Base-by-base conservation (phyloP, 345 rosid genomes). In the Salix suchowensis region DNA sequence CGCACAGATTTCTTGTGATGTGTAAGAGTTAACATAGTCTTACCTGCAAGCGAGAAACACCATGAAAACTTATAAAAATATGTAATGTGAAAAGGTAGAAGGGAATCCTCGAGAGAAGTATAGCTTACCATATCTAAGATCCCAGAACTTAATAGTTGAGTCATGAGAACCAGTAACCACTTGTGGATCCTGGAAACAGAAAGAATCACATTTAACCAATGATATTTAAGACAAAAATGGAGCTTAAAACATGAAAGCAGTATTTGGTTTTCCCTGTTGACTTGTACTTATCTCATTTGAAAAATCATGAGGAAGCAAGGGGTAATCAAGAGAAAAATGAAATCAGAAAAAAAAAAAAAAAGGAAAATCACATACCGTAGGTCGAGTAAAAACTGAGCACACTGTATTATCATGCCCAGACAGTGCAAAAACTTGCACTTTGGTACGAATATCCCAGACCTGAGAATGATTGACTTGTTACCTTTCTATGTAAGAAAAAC, bases 141-240 rank as follows among this genome's bases (percentile, higher is more conserved):
- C 99, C 99, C 97, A 92, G 82, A 92, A 96, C 87, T 94, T 96
- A 65, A 96, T 91, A 76, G 99, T 96, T 7, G 94, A 65, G 80
- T 96, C 99, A 82, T 96, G 98, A 26, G 99, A 92, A 78, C 99
- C 99, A 21, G 99, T 94, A 70, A 96, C 97, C 72, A 96, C 99
- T 89, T 94, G 97, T 30, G 99, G 99, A 85, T 96, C 98, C 98
- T 96, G 87, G 67, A 78, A 58, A 82, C 65, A 81, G 34, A 23
- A 67, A 60, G 26, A 78, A 80, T 32, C 62, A 44, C 13, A 32
- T 70, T 70, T 70, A 75, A 48, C 65, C 24, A 72, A 30, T 55
- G 69, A 76, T 61, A 34, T 18, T 2, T 61, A 54, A 32, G 11
- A 70, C 28, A 60, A n/a, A 55, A 1, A 65, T 12, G 7, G 18